phyloP scores from a whole-genome alignment of 2,329 filamentous ascomycete species.

The Lithohypha guttulata region DNA sequence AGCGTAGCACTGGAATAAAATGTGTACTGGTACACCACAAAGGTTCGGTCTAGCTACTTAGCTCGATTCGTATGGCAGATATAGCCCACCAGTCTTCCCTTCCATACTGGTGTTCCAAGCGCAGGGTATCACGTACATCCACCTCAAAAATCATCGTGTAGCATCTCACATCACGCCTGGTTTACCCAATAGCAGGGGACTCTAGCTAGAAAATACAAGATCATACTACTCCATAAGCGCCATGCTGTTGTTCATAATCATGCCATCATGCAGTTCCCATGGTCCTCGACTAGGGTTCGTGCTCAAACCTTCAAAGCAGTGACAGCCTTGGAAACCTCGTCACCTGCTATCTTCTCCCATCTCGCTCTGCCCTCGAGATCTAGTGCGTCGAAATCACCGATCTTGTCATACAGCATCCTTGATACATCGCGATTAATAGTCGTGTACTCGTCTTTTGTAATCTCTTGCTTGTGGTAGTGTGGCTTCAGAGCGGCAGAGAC shows the following conservation, averaged over 20 bases:
- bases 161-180: no score
- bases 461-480: slow-evolving; percentile 63
- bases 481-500: slow-evolving; percentile 75
- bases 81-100: no score
- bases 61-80: no score
- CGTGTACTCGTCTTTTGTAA: slow-evolving; percentile 84
- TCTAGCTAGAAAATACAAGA: slow-evolving; percentile 1
- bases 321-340: slow-evolving; percentile 65
- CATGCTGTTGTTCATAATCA: slow-evolving; percentile 3
- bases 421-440: slow-evolving; percentile 85
- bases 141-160: no score
- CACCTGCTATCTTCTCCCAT: slow-evolving; percentile 65
- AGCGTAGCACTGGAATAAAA: no score
- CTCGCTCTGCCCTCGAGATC: slow-evolving; percentile 55
- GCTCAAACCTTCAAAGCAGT: slow-evolving; percentile 15
- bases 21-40: no score
- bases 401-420: slow-evolving; percentile 68
- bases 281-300: neutral
- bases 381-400: slow-evolving; percentile 46
- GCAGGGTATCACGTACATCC: slow-evolving; percentile 4
- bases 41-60: no score
- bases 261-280: slow-evolving; percentile 6
- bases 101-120: neutral
- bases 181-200: neutral
- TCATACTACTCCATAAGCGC: neutral